phyloP scores from a whole-genome alignment of 2,329 filamentous ascomycete species.

The Nothophaeocryptopus gaeumannii region DNA sequence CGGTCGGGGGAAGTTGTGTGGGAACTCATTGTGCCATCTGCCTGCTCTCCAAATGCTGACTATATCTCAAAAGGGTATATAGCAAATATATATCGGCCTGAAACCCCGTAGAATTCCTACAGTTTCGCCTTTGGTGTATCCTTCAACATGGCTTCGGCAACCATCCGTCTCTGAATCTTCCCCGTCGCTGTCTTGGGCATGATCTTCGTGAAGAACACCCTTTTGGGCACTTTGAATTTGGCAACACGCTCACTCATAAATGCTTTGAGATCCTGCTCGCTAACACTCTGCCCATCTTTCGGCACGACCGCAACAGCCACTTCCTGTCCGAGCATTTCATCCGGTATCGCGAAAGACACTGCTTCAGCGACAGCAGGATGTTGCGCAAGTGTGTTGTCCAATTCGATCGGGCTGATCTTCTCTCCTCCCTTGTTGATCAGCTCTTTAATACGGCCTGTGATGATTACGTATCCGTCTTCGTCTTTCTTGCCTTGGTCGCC shows the following conservation, averaged over 20 bases:
- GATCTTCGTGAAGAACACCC: constrained; percentile 77
- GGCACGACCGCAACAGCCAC: constrained; percentile 73
- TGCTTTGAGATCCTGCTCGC: constrained; percentile 60
- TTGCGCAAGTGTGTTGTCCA: constrained; percentile 77
- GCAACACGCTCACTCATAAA: constrained; percentile 70
- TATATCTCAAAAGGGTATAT: too few relatives aligned
- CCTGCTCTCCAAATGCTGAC: too few relatives aligned
- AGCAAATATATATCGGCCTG: too few relatives aligned
- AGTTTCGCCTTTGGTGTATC: constrained; percentile 16
- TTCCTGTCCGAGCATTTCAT: constrained; percentile 81
- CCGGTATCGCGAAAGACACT: constrained; percentile 78
- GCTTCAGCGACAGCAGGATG: constrained; percentile 72
- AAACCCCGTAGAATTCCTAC: background rate
- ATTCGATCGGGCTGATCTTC: constrained; percentile 84
- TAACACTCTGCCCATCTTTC: constrained; percentile 56
- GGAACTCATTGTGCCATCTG: too few relatives aligned
- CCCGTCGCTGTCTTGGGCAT: constrained; percentile 89
- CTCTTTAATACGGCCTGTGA: constrained; percentile 91
- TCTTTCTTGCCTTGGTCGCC: constrained; percentile 83
- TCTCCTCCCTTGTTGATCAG: constrained; percentile 88
- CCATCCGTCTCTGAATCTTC: constrained; percentile 80
- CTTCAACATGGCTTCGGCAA: constrained; percentile 82
- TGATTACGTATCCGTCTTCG: constrained; percentile 75
- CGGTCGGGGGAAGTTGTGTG: too few relatives aligned
- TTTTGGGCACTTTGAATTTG: constrained; percentile 83